phyloP scores from a whole-genome alignment of 495 filamentous ascomycete genomes.

The Lophiotrema nucula region DNA sequence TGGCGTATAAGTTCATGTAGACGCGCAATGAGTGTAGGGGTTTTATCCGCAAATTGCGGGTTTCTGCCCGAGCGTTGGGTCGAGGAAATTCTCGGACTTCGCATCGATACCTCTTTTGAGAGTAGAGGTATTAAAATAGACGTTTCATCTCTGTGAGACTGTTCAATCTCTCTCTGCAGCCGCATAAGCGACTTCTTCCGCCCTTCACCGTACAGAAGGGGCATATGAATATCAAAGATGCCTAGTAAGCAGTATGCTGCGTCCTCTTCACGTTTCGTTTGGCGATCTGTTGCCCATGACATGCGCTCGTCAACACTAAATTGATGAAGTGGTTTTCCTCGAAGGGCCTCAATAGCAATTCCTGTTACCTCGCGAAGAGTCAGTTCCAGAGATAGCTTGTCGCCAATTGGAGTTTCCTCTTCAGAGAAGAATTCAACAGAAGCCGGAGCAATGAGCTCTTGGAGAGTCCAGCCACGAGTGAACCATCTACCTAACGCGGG shows the following conservation, averaged over 20 bases:
- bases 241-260: conserved; percentile 16
- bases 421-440: conserved; percentile 33
- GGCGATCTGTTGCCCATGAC: conserved; percentile 28
- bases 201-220: conserved; percentile 16
- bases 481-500: too few relatives aligned
- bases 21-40: neutral
- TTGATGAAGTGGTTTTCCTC: conserved; percentile 21
- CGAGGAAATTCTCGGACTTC: neutral
- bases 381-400: conserved; percentile 27
- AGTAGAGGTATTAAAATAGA: neutral
- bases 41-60: neutral
- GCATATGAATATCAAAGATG: conserved; percentile 13
- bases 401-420: conserved; percentile 24
- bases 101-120: neutral
- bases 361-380: conserved; percentile 26
- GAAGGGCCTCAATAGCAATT: conserved; percentile 22
- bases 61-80: neutral
- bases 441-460: conserved; percentile 27
- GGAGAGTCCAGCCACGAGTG: conserved; percentile 18
- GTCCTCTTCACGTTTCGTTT: conserved; percentile 28
- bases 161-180: conserved; percentile 18
- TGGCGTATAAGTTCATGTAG: neutral
- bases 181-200: conserved; percentile 5
- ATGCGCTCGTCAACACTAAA: conserved; percentile 24
- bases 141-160: conserved; percentile 1